These are phyloP conservation scores for Closterium sp. DNA, from an alignment of 139 green algal genomes.

Conservation along the genomic window DNA sequence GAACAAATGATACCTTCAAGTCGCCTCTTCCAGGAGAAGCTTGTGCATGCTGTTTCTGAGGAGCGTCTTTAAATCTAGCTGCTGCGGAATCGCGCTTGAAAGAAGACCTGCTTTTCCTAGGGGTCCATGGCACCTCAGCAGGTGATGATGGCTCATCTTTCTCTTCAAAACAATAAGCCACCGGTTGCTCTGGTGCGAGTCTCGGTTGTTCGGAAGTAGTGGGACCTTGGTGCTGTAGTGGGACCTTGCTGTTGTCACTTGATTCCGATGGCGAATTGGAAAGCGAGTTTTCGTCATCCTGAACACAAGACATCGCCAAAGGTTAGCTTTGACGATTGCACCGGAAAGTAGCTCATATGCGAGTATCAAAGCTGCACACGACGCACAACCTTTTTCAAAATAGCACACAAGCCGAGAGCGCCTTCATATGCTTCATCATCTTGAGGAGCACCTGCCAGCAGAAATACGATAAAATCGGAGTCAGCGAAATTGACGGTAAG, in stretches of 20 bases:
- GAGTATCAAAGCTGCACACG: too few species aligned
- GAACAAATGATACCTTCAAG: neutral
- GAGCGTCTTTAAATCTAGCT: neutral
- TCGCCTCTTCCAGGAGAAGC: neutral
- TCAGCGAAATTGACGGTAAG: neutral
- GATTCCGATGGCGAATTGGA: neutral
- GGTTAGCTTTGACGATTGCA: too few species aligned
- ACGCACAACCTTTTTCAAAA: neutral
- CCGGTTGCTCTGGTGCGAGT: neutral
- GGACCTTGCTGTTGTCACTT: neutral
- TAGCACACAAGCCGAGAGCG: neutral
- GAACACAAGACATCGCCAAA: neutral
- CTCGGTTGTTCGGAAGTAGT: neutral
- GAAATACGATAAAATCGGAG: too few species aligned
- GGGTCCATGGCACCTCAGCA: neutral
- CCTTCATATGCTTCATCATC: conserved; percentile 7
- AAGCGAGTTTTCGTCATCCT: neutral
- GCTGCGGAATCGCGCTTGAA: neutral
- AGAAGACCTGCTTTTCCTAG: neutral
- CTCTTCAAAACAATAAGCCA: neutral
- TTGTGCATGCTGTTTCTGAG: neutral
- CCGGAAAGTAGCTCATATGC: too few species aligned
- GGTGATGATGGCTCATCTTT: neutral
- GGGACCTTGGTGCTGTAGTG: neutral
- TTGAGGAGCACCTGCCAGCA: neutral